Base-by-base conservation (phyloP, 1,139 yeast species). In the Taphrina confusa region DNA sequence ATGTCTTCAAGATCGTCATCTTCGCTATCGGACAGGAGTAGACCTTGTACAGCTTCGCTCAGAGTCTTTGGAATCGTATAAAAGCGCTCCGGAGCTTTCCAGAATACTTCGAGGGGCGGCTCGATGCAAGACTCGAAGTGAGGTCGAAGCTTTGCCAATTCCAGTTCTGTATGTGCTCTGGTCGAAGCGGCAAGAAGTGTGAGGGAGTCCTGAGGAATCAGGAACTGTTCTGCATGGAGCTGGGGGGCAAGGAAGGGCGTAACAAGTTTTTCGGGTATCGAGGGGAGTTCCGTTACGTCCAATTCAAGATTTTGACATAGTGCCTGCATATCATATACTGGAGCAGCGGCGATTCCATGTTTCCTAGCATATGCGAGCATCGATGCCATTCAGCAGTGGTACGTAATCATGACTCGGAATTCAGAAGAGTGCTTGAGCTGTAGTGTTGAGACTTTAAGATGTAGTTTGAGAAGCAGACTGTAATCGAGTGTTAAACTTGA, bases 301-400 rank as follows among this genome's bases (percentile, higher is more conserved):
- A 33, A 18, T 33, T 5, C 14, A n/a, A 33, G 14, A 12, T 18
- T 25, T 5, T 37, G 42, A 18, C 23, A 37, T 18, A 37, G 42
- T 9, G 18, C 25, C 8, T n/a, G 23, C 18, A 37, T 9, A n/a
- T 37, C 42, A n/a, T 37, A 18, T 18, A 9, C n/a, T 18, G 42
- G 9, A 3, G 46, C 18, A 16, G 6, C 14, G 8, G 46, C 46
- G 11, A 42, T 11, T 9, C 46, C 46, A 42, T 42, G 46, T n/a
- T 23, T 23, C 4, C 46, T 28, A 22, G 46, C 46, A 14, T 42
- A 42, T 11, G 16, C 25, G 18, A 42, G 31, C 46, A 42, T 42
- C 4, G 16, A 42, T 18, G 46, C 9, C 20, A 27, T 23, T 4
- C 6, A 33, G n/a, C 5, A 12, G 37, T n/a, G n/a, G n/a, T n/a